Percentiles rank a stretch among this genome's conserved stretches.
Evolutionary conservation across 2,329 filamentous ascomycete genomes (phyloP).

Genomic region (Sclerotinia minor): DNA sequence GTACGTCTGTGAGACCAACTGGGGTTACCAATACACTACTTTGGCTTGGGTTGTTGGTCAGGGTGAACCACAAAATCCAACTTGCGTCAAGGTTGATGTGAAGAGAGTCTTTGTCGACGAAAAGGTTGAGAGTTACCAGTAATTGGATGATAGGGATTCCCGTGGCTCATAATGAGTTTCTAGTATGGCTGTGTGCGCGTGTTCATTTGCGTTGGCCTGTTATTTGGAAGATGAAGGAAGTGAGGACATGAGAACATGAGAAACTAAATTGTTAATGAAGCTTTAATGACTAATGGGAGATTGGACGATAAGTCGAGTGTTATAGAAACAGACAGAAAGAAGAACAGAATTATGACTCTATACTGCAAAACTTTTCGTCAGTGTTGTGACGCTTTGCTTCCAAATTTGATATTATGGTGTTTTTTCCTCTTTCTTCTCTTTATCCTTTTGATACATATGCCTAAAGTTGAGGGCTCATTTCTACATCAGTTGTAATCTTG

Average conservation of each 20-base stretch:
- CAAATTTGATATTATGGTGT: background rate
- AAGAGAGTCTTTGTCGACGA: conserved; percentile 35
- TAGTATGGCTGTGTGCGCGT: background rate
- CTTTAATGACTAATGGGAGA: background rate
- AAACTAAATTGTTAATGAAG: background rate
- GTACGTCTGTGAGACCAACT: conserved; percentile 47
- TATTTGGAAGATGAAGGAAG: background rate
- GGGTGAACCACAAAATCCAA: conserved; percentile 47
- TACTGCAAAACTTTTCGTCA: background rate
- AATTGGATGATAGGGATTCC: background rate
- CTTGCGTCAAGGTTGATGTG: conserved; percentile 47
- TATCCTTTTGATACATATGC: background rate
- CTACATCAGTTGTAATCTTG: too few species aligned
- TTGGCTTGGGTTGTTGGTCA: conserved; percentile 47
- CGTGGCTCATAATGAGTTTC: background rate
- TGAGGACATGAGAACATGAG: background rate
- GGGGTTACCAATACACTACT: conserved; percentile 47
- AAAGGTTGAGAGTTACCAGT: background rate
- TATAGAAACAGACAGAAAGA: too few species aligned
- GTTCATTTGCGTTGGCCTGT: background rate
- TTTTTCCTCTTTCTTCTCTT: background rate
- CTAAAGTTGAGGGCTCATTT: background rate
- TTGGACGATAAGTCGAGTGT: background rate
- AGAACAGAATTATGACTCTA: background rate
- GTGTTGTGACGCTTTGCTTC: background rate